These are phyloP conservation scores for Escallonia herrerae DNA, from an alignment of 129 eudicot genomes.

Conservation along the genomic window DNA sequence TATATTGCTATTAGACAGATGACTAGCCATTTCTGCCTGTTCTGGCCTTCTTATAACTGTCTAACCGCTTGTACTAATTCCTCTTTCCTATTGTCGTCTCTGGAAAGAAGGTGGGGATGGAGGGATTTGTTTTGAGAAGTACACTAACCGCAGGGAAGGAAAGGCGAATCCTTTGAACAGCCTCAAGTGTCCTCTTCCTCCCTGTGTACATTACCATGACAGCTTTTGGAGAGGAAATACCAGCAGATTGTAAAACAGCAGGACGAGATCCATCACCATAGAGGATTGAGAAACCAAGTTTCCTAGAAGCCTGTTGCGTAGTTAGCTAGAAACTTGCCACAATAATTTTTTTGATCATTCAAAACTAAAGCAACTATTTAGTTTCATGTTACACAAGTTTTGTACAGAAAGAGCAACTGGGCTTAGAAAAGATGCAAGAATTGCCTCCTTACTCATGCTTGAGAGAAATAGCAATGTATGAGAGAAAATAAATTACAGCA, in stretches of 20 bases:
- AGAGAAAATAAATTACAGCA: no score
- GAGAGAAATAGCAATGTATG: no score
- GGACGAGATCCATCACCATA: constrained; percentile 98
- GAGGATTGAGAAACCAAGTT: constrained; percentile 83
- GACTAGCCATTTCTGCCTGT: no score
- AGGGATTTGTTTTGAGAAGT: not conserved
- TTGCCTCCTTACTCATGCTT: no score
- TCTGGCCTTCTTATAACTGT: no score
- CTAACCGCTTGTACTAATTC: not conserved
- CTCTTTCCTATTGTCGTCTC: not conserved
- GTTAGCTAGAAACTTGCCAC: not conserved
- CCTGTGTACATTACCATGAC: constrained; percentile 88
- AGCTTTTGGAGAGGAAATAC: constrained; percentile 92
- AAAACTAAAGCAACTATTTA: not conserved
- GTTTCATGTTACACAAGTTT: no score
- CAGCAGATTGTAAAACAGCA: constrained; percentile 89
- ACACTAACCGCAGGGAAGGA: constrained; percentile 72
- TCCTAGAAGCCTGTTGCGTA: constrained; percentile 54
- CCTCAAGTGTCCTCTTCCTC: constrained; percentile 54
- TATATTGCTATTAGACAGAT: no score
- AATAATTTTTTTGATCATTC: not conserved
- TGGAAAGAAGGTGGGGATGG: not conserved
- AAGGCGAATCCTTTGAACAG: constrained; percentile 90
- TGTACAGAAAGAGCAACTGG: no score
- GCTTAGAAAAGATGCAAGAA: no score